These are phyloP conservation scores for Hansenula lynferdii DNA, from an alignment of 1,139 yeast species.

Conservation along the genomic window DNA sequence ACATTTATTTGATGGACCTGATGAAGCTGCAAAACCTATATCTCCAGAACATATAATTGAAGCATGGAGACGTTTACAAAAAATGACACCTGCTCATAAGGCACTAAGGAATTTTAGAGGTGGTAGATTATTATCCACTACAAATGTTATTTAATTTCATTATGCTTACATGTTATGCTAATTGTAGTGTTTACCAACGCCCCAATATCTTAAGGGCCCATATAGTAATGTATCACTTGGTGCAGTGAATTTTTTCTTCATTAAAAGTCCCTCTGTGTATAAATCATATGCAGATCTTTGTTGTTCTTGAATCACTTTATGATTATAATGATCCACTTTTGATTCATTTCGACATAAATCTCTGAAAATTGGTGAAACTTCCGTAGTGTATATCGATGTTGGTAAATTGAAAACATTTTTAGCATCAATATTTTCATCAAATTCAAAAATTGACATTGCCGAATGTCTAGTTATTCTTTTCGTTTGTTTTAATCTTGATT, in stretches of 20 bases:
- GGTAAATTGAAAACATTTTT: constrained; percentile 16
- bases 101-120: constrained; percentile 77
- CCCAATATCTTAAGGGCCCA: constrained; percentile 4
- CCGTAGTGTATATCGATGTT: constrained; percentile 7
- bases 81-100: constrained; percentile 51
- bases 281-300: not conserved
- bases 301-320: not conserved
- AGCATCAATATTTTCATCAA: constrained; percentile 4
- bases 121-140: constrained; percentile 40
- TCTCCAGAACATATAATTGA: constrained; percentile 83
- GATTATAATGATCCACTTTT: not conserved
- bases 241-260: constrained; percentile 2
- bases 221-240: constrained; percentile 1
- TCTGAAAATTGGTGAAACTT: constrained; percentile 19
- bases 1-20: constrained; percentile 86
- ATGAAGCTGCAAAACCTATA: constrained; percentile 78
- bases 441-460: constrained; percentile 5
- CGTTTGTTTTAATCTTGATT: constrained; percentile 9
- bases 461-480: constrained; percentile 14
- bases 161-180: too few relatives aligned
- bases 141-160: constrained; percentile 28
- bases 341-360: constrained; percentile 16
- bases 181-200: not conserved
- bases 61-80: constrained; percentile 85
- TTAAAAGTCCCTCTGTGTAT: not conserved